Conservation (phyloP, 345 rosid species). For the Psidium guajava region DNA sequence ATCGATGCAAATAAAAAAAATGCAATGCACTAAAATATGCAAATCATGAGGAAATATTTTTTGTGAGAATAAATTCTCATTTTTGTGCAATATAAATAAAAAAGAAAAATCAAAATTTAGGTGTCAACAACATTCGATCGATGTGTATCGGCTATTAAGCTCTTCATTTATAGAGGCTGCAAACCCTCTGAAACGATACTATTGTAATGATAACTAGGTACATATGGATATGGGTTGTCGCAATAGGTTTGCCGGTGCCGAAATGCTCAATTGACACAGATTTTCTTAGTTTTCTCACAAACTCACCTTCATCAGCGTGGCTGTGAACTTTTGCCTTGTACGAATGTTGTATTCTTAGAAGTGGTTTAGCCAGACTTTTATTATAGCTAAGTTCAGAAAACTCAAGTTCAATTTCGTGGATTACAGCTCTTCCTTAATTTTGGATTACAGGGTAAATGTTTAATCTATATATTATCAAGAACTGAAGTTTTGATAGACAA, state of each 20-base stretch:
- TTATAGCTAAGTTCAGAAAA: not conserved
- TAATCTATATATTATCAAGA: too few species aligned
- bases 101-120: too few species aligned
- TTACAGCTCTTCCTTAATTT: not conserved
- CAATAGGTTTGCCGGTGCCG: not conserved
- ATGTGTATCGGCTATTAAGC: conserved; percentile 20
- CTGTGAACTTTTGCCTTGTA: not conserved
- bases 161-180: conserved; percentile 11
- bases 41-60: too few species aligned
- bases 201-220: conserved; percentile 2
- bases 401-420: not conserved
- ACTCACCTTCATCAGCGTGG: not conserved
- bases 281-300: not conserved
- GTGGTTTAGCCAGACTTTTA: not conserved
- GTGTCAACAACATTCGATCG: not conserved
- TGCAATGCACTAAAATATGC: too few species aligned
- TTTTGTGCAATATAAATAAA: too few species aligned
- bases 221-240: conserved; percentile 3
- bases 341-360: not conserved
- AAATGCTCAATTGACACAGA: not conserved
- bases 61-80: too few species aligned
- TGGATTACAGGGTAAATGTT: not conserved
- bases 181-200: conserved; percentile 5
- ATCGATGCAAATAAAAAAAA: too few species aligned
- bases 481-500: too few species aligned